Evolutionary conservation across 2,329 filamentous ascomycete genomes (phyloP), one percentile per base, ranked within the genome.

Genomic region (Alternaria sp.): DNA sequence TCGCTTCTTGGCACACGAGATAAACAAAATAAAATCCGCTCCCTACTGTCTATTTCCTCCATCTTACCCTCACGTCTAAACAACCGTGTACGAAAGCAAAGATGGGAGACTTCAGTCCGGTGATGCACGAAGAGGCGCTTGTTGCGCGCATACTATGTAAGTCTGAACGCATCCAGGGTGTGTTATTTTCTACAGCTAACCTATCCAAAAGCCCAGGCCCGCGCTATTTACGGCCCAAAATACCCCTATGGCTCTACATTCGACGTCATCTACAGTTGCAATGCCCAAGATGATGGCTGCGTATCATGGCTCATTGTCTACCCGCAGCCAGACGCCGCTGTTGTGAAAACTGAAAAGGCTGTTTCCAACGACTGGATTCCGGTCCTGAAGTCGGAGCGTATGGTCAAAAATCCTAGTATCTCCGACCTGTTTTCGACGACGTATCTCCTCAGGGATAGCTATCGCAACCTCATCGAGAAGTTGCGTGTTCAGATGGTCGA

Each of bases 251-350:
- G 47, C 3, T 30, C 47, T 1, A 26, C n/a, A 1, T 32, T 50
- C 4, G 26, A 50, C 9, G 26, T 50, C 32, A 36, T 36, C 15
- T 36, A 36, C 32, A 36, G n/a, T n/a, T n/a, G n/a, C n/a, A n/a
- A n/a, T n/a, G n/a, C n/a, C n/a, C n/a, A n/a, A n/a, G n/a, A n/a
- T n/a, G n/a, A n/a, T n/a, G n/a, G n/a, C n/a, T n/a, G n/a, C n/a
- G n/a, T n/a, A n/a, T n/a, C n/a, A n/a, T n/a, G 32, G 32, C 15
- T 36, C 32, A 36, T 36, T 15, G 32, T 36, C 1, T 36, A 36
- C 4, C 32, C 32, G 2, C 1, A 1, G 15, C 32, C 32, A 3
- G 15, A 36, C 7, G 1, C 0, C 3, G 32, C 32, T 5, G 32
- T 1, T 1, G n/a, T 3, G 0, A 36, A n/a, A 7, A n/a, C 32